Percentiles rank a stretch among this genome's conserved stretches.
These are phyloP conservation scores for Candida pseudoviswanathii DNA, from an alignment of 1,139 yeast genomes.

Conservation along the genomic window DNA sequence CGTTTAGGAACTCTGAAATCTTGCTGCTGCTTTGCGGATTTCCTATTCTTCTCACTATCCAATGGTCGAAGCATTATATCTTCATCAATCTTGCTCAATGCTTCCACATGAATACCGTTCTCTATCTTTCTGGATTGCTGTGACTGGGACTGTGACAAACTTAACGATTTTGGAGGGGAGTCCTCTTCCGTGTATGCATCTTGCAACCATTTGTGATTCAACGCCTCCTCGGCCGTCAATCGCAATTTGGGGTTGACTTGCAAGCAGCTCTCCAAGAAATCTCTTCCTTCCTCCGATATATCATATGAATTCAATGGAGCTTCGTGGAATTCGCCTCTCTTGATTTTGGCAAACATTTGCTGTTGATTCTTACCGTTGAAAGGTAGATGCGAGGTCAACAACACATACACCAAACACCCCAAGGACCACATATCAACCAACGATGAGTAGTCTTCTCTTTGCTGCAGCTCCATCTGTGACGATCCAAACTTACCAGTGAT, in stretches of 20 bases:
- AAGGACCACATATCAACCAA: slow-evolving; percentile 94
- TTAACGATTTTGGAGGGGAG: slow-evolving; percentile 41
- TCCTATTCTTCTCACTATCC: slow-evolving; percentile 28
- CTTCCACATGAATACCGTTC: slow-evolving; percentile 43
- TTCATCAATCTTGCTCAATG: slow-evolving; percentile 47
- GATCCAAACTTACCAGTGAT: slow-evolving; percentile 67
- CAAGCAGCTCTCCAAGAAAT: slow-evolving; percentile 66
- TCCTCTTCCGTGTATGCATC: slow-evolving; percentile 32
- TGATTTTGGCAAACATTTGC: slow-evolving; percentile 74
- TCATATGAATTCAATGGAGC: slow-evolving; percentile 73
- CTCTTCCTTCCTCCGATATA: slow-evolving; percentile 64
- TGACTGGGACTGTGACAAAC: slow-evolving; percentile 71
- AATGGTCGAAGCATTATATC: slow-evolving; percentile 50
- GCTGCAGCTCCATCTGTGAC: slow-evolving; percentile 21
- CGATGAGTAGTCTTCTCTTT: slow-evolving; percentile 61
- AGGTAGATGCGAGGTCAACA: slow-evolving; percentile 89
- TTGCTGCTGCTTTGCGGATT: slow-evolving; percentile 25
- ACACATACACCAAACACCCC: slow-evolving; percentile 85
- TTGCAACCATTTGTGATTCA: slow-evolving; percentile 67
- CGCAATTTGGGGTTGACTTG: slow-evolving; percentile 75
- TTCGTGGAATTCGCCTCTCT: slow-evolving; percentile 76
- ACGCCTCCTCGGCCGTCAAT: slow-evolving; percentile 71
- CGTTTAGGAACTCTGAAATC: slow-evolving; percentile 48
- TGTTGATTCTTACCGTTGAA: slow-evolving; percentile 92
- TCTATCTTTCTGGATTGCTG: slow-evolving; percentile 61